phyloP scores from a whole-genome alignment of 208 protist species.

The Trypanosoma rangeli region DNA sequence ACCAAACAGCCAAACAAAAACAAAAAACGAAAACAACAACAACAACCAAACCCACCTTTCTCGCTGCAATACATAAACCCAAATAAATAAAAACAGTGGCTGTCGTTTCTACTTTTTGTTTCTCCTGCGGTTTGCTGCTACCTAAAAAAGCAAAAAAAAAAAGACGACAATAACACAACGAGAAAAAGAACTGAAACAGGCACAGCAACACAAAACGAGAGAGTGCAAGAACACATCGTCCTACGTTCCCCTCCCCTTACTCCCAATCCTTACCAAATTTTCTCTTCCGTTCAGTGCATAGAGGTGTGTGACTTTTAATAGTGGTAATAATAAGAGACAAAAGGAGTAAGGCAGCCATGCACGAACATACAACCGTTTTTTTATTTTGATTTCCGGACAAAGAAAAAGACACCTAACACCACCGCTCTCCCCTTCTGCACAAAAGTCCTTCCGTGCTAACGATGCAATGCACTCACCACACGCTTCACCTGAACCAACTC shows the following conservation, averaged over 20 bases:
- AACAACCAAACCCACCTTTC: too few species aligned
- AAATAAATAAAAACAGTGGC: not conserved
- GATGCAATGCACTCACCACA: too few species aligned
- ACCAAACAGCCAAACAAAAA: too few species aligned
- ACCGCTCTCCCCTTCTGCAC: not conserved
- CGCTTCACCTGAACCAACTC: not conserved
- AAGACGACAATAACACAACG: not conserved
- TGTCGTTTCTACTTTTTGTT: not conserved
- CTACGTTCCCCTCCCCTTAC: not conserved
- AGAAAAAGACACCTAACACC: not conserved
- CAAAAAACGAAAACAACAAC: not conserved
- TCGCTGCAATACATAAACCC: not conserved
- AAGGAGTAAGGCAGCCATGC: too few species aligned
- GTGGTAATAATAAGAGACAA: not conserved
- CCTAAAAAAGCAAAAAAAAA: conserved; percentile 3
- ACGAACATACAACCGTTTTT: too few species aligned
- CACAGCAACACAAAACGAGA: not conserved
- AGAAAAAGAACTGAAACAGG: not conserved
- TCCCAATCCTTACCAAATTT: not conserved
- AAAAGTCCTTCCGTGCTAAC: too few species aligned
- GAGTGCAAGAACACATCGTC: not conserved
- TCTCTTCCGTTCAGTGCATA: not conserved
- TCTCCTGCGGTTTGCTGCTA: not conserved
- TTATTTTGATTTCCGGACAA: too few species aligned
- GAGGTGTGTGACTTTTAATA: not conserved